Evolutionary conservation across 257 asterid genomes (phyloP), one percentile per base, ranked within the genome.

Genomic region (Solanum medicagineum): DNA sequence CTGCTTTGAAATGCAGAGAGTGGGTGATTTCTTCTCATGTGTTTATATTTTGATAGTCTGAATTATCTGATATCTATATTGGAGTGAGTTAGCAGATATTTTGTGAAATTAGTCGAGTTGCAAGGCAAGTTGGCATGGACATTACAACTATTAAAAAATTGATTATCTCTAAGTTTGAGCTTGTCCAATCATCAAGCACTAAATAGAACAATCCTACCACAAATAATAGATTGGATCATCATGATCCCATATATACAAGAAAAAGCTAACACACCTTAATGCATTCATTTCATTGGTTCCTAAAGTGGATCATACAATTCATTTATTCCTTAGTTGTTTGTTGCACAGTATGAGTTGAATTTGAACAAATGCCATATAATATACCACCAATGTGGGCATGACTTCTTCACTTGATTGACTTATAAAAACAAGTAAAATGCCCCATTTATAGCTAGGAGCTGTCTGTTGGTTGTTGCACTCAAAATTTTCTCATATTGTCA

Each of bases 391-490:
- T 83, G 68, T 66, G 75, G 65, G 15, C 22, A 83, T 63, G 80
- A 69, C 51, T 47, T 45, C 19, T 83, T 65, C 19, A 36, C 47
- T 32, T 6, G 53, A 47, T 66, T 65, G 19, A 83, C 40, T 47
- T 63, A 66, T 24, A 40, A 32, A 45, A 83, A 54, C 7, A 83
- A 8, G 45, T 15, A 77, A 36, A 66, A 49, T n/a, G 26, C 3
- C 11, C 73, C 44, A 83, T 47, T 13, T 65, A 65, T 62, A 62
- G 60, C 10, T 83, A 83, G 89, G 68, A 59, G 90, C 85, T 89
- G 89, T 87, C 80, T 63, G 93, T 81, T 88, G 90, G 91, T 81
- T 66, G 93, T 87, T 87, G 90, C 87, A 85, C 79, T 87, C 62
- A 83, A 80, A 77, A 19, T 8, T 59, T 13, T 51, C 36, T 69